Conservation (phyloP, 805 yeast species). For the Helenozyma baotianmanensis region DNA sequence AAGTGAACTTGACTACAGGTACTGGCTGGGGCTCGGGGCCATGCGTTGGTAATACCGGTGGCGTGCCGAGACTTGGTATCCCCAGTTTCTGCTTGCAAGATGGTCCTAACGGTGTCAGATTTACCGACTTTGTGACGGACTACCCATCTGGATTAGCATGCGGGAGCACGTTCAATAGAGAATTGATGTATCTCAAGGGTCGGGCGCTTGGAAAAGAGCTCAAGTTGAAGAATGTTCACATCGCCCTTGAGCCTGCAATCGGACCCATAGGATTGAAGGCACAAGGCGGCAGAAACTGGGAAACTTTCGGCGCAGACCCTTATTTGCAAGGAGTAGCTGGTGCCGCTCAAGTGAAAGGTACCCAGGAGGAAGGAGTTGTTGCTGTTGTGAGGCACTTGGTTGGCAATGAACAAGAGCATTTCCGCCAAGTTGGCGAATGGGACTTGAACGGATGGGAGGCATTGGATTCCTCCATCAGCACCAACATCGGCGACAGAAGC, state of each 20-base stretch:
- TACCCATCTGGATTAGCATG: conserved; percentile 58
- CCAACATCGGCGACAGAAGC: conserved; percentile 56
- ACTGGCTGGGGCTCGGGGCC: conserved; percentile 63
- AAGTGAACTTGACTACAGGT: conserved; percentile 60
- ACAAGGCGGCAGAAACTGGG: conserved; percentile 64
- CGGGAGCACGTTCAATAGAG: conserved; percentile 54
- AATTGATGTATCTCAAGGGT: conserved; percentile 48
- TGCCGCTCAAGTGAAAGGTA: conserved; percentile 48
- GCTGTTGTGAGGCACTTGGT: conserved; percentile 55
- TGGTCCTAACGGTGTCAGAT: conserved; percentile 58
- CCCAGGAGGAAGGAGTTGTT: conserved; percentile 54
- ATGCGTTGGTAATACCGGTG: conserved; percentile 58
- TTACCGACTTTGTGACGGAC: conserved; percentile 51
- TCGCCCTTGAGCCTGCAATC: conserved; percentile 51
- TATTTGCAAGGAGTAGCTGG: conserved; percentile 55
- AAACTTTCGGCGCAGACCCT: conserved; percentile 60
- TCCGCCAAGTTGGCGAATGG: conserved; percentile 52
- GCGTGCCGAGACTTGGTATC: conserved; percentile 50
- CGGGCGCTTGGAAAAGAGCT: conserved; percentile 55
- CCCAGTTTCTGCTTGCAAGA: conserved; percentile 57
- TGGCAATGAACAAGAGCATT: conserved; percentile 62
- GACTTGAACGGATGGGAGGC: conserved; percentile 40
- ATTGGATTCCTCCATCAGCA: conserved; percentile 40
- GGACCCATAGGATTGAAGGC: conserved; percentile 63
- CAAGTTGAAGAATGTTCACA: conserved; percentile 50